These are phyloP conservation scores for Beauveria pseudobassiana DNA, from an alignment of 2,329 filamentous ascomycete genomes.

Conservation along the genomic window DNA sequence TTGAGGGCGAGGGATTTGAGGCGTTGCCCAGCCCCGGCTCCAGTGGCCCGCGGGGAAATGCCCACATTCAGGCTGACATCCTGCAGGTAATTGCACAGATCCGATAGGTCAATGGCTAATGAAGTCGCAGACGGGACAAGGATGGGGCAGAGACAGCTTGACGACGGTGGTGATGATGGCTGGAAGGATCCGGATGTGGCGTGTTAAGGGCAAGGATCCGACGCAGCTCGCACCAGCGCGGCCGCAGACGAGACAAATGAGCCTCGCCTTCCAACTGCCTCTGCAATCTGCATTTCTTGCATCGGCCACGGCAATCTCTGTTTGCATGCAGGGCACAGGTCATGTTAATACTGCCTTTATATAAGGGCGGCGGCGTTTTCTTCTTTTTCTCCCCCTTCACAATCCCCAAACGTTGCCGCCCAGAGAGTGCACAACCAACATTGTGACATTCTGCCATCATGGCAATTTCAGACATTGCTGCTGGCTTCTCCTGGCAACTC, in stretches of 20 bases:
- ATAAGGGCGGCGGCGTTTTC: background rate
- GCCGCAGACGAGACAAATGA: background rate
- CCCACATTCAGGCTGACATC: background rate
- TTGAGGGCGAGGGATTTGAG: background rate
- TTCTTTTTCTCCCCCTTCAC: background rate
- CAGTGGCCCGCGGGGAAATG: background rate
- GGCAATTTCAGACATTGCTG: slow-evolving; percentile 18
- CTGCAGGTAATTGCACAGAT: background rate
- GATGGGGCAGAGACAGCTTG: background rate
- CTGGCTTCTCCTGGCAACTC: slow-evolving; percentile 20
- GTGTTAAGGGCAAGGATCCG: slow-evolving; percentile 1
- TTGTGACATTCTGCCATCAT: slow-evolving; percentile 14
- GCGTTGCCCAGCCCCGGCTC: background rate
- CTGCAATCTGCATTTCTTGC: background rate
- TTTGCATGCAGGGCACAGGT: background rate
- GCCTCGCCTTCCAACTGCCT: background rate
- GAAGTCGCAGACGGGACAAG: background rate
- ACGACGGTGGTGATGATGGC: background rate
- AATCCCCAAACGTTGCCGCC: background rate
- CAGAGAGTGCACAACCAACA: background rate
- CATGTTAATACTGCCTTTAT: background rate
- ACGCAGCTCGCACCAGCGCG: background rate
- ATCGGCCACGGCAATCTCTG: background rate
- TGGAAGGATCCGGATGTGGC: background rate
- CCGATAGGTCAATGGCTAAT: background rate